Evolutionary conservation across 805 yeast genomes (phyloP).

Genomic region (Lachancea lanzarotensis): DNA sequence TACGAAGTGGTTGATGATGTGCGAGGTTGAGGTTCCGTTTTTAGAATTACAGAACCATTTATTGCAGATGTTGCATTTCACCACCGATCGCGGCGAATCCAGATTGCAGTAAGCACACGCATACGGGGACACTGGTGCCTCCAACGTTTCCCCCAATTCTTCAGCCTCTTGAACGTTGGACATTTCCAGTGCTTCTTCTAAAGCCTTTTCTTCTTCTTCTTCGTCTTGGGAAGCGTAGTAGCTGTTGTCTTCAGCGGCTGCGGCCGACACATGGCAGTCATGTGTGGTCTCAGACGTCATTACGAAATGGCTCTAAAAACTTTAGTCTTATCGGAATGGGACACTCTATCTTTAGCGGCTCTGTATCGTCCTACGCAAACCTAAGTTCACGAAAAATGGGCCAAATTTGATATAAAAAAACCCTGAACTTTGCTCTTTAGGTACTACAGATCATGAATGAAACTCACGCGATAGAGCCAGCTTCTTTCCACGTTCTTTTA

Average conservation of each 20-base stretch:
- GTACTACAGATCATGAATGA: constrained; percentile 6
- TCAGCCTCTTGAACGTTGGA: constrained; percentile 2
- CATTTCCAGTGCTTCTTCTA: not conserved
- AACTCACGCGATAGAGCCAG: not conserved
- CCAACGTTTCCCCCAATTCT: constrained; percentile 5
- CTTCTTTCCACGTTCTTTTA: not conserved
- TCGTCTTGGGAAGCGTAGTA: not conserved
- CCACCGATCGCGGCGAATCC: constrained; percentile 55
- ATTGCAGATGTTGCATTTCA: constrained; percentile 67
- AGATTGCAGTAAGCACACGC: constrained; percentile 72
- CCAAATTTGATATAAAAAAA: not conserved
- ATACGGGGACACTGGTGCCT: constrained; percentile 29
- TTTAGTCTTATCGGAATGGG: no score
- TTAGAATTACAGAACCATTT: constrained; percentile 89
- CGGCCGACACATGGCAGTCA: not conserved
- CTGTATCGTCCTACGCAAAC: not conserved
- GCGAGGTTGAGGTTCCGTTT: constrained; percentile 55
- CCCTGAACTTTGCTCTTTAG: not conserved
- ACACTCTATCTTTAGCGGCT: no score
- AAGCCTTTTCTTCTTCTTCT: no score
- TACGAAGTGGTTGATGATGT: constrained; percentile 80
- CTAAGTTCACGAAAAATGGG: not conserved
- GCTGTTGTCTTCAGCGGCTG: not conserved
- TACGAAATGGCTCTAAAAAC: not conserved
- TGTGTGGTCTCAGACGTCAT: not conserved